A percentile compares a stretch with the other conserved stretches of the same genome.
Evolutionary conservation across 768 basidiomycete genomes (phyloP).

Genomic region (Xerocomellus amylosporus): DNA sequence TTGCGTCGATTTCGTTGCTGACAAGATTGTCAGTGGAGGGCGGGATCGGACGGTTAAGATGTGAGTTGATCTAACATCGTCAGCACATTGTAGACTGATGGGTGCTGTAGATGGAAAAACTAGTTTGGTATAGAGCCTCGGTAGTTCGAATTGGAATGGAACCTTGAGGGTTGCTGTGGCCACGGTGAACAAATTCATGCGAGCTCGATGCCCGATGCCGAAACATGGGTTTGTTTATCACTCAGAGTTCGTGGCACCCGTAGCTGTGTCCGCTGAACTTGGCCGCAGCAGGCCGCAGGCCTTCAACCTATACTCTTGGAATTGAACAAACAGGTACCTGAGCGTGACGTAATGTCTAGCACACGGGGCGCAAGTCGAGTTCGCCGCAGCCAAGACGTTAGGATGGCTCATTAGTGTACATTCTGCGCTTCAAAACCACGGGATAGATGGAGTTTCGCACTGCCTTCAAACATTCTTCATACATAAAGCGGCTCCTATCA

Average conservation of each 20-base stretch:
- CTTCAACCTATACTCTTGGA: too few relatives aligned
- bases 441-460: background rate
- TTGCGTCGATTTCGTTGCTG: conserved; percentile 98
- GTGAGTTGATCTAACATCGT: conserved; percentile 42
- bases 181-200: background rate
- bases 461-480: background rate
- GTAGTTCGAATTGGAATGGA: background rate
- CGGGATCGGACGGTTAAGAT: conserved; percentile 90
- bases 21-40: conserved; percentile 99
- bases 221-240: background rate
- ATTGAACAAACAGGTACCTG: too few relatives aligned
- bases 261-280: too few relatives aligned
- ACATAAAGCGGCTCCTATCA: background rate
- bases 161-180: background rate
- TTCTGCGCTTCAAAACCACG: background rate
- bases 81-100: background rate
- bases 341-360: too few relatives aligned
- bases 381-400: too few relatives aligned
- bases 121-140: conserved; percentile 10
- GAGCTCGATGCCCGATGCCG: background rate
- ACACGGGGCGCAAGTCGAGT: too few relatives aligned
- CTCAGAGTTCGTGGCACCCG: too few relatives aligned
- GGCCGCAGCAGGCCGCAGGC: too few relatives aligned
- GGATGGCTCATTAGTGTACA: background rate
- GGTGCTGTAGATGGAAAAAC: conserved; percentile 29